Base-by-base conservation (phyloP, 257 asterid genomes). In the Gentiana straminea region DNA sequence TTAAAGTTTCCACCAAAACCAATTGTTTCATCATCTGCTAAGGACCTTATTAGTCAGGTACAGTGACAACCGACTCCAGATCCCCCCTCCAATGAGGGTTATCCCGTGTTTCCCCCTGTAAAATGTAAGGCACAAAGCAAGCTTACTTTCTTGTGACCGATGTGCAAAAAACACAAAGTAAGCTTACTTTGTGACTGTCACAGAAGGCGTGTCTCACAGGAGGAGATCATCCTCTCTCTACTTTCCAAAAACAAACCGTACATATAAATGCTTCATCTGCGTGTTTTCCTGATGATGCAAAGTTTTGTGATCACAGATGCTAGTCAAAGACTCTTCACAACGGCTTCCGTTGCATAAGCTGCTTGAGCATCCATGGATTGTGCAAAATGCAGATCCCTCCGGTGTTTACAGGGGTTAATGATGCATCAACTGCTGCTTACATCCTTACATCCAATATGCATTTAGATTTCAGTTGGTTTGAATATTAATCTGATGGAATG, bases 351-450 rank as follows among this genome's bases (percentile, higher is more conserved):
- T 85, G 15, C 90, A 88, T 73, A 92, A 88, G 67, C 69, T 88
- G 51, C 86, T 92, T 1, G 97, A 87, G 88, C 98, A 92, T 78
- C 86, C 89, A 10, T 92, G 98, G 98, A 75, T 92, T 34, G 81
- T 92, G 67, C 97, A 92, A 67, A 72, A 85, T 68, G 97, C 94
- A 0, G 98, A 92, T 63, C 98, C 94, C 5, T 84, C 98, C 2
- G 95, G 96, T 13, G 68, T 88, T 41, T 83, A 77, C 62, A 87
- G 53, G 72, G 79, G 81, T 35, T 91, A 73, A 78, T 37, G 24
- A 24, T 24, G 24, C 24, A 24, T 24, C 24, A 24, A 24, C 24
- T 24, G 24, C 1, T 24, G 24, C 24, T 24, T 24, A 24, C 24
- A 24, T 24, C 24, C 24, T 24, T 24, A 0, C 24, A 24, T 24